Evolutionary conservation across 345 rosid species (phyloP), one percentile per base, ranked within the genome.

Genomic region (Excoecaria agallocha): DNA sequence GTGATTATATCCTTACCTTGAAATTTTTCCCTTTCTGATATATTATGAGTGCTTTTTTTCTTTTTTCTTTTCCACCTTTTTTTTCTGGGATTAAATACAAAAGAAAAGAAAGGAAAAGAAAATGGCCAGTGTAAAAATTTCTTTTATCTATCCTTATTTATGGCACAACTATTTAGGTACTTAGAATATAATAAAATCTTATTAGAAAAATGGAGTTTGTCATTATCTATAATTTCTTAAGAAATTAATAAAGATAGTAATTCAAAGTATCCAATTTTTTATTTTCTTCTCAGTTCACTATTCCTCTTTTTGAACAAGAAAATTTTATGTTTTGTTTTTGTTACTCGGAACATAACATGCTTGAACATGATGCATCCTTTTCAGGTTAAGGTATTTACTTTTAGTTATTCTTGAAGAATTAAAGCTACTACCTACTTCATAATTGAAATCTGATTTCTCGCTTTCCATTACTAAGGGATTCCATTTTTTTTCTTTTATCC

Each of bases 401-500:
- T 8, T 24, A 70, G 55, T 63, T 41, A 58, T 30, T 70, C 64
- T 38, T 45, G 46, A 41, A 45, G 63, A 52, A n/a, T n/a, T n/a
- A 41, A 41, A 41, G 43, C 3, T 50, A 24, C 59, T 67, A 6
- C 24, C 13, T 43, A 57, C 35, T 66, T 52, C 48, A 45, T 48
- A 17, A 22, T 38, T 13, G 12, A 56, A 16, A 39, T 43, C 49
- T 66, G 2, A 39, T 25, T 41, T 45, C 16, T 30, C 12, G n/a
- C n/a, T 54, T 13, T 60, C 16, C 46, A 56, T 65, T 20, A 9
- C 55, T 13, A 46, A 54, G 61, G 16, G 12, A 56, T 64, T 64
- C 30, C 58, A 15, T 30, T 13, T 52, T 61, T 56, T 5, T n/a
- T 7, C 39, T 65, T 66, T 58, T 11, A 20, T 12, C 62, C 66